phyloP scores from a whole-genome alignment of 495 filamentous ascomycete genomes.

The Talaromyces proteolyticus region DNA sequence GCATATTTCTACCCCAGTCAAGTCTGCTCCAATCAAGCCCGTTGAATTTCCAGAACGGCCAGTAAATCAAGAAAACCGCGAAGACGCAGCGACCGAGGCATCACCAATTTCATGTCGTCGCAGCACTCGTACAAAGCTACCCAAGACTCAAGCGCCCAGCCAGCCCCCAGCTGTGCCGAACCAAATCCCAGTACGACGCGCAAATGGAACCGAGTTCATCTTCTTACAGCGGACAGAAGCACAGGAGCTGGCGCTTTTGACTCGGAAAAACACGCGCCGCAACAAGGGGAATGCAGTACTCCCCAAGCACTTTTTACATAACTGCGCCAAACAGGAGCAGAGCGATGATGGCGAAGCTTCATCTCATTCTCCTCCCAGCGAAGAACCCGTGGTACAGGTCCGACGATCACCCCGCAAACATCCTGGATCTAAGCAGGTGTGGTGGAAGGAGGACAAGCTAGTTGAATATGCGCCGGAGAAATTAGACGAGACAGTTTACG shows the following conservation, averaged over 20 bases:
- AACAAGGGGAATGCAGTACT: conserved; percentile 50
- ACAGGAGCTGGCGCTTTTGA: conserved; percentile 49
- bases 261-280: conserved; percentile 49
- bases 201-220: conserved; percentile 49
- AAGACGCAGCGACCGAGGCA: conserved; percentile 12
- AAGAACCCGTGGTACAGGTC: too few species aligned
- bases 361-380: too few species aligned
- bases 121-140: conserved; percentile 32
- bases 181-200: conserved; percentile 48
- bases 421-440: conserved; percentile 21
- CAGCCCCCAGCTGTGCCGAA: conserved; percentile 30
- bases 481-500: too few species aligned
- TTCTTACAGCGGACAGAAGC: conserved; percentile 52
- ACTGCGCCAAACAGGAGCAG: conserved; percentile 24
- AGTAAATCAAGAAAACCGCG: conserved; percentile 6
- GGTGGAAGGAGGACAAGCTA: conserved; percentile 39
- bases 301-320: conserved; percentile 40
- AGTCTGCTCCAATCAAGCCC: neutral
- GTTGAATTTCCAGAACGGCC: neutral
- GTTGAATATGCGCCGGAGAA: conserved; percentile 28
- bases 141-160: conserved; percentile 19
- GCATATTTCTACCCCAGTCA: conserved; percentile 17
- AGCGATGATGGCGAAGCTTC: neutral
- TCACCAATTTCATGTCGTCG: conserved; percentile 29
- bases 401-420: neutral